Evolutionary conservation across 139 green algal genomes (phyloP).

Genomic region (Mychonastes homosphaera): DNA sequence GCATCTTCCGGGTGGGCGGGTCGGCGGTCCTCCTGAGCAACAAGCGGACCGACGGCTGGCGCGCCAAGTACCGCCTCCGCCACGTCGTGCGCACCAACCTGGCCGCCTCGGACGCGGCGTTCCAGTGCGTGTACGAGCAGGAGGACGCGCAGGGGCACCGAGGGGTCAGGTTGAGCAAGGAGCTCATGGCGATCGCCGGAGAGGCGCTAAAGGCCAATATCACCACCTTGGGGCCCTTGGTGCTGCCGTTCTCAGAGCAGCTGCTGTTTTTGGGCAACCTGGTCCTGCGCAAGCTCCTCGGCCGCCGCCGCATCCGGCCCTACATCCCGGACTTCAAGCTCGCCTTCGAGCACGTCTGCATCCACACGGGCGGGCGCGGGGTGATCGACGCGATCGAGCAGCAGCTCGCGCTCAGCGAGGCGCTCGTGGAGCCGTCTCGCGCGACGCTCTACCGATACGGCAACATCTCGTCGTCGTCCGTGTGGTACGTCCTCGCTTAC

Average conservation of each 20-base stretch:
- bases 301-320: slow-evolving; percentile 33
- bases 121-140: slow-evolving; percentile 72
- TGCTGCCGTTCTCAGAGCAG: slow-evolving; percentile 90
- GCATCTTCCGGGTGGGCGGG: slow-evolving; percentile 88
- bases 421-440: slow-evolving; percentile 59
- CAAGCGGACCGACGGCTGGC: slow-evolving; percentile 47
- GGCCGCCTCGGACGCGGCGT: slow-evolving; percentile 77
- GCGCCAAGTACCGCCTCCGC: slow-evolving; percentile 34
- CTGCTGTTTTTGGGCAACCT: slow-evolving; percentile 87
- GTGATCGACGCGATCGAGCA: slow-evolving; percentile 96
- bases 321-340: slow-evolving; percentile 98
- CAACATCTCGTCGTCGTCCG: slow-evolving; percentile 70
- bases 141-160: slow-evolving; percentile 53
- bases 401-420: slow-evolving; percentile 64
- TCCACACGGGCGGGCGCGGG: slow-evolving; percentile 86
- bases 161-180: slow-evolving; percentile 76
- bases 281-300: slow-evolving; percentile 62
- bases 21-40: slow-evolving; percentile 91
- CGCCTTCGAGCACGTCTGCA: slow-evolving; percentile 97
- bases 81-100: slow-evolving; percentile 82
- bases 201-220: slow-evolving; percentile 80
- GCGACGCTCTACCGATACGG: slow-evolving; percentile 75
- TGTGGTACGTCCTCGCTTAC: slow-evolving; percentile 73
- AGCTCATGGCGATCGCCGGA: slow-evolving; percentile 86
- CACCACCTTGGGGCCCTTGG: slow-evolving; percentile 87